Percentiles rank a stretch among this genome's conserved stretches.
Evolutionary conservation across 2,329 filamentous ascomycete genomes (phyloP).

Genomic region (Hirsutella thompsonii): DNA sequence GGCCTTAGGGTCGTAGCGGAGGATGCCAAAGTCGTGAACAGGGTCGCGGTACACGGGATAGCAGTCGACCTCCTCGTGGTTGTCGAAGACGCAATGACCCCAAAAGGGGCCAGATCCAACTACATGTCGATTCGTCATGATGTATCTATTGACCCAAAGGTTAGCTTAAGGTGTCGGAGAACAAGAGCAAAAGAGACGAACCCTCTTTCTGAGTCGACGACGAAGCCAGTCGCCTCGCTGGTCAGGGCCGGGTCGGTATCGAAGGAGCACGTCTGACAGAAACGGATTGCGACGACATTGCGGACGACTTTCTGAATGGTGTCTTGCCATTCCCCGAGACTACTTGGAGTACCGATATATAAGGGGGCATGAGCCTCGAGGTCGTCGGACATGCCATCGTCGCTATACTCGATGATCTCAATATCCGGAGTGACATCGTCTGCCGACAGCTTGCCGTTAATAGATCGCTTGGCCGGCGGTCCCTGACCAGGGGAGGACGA

Average conservation of each 20-base stretch:
- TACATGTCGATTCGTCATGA: conserved; percentile 82
- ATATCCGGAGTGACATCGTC: conserved; percentile 36
- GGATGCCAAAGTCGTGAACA: conserved; percentile 95
- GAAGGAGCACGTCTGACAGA: conserved; percentile 95
- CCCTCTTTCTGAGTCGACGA: conserved; percentile 87
- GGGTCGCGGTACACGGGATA: conserved; percentile 96
- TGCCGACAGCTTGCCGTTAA: conserved; percentile 35
- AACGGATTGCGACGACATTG: conserved; percentile 96
- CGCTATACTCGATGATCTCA: conserved; percentile 21
- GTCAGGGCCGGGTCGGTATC: conserved; percentile 92
- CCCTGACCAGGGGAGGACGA: conserved; percentile 25
- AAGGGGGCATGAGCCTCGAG: conserved; percentile 19
- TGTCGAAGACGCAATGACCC: conserved; percentile 97
- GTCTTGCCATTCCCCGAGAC: conserved; percentile 68
- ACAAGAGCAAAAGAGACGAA: conserved; percentile 26
- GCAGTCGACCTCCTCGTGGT: conserved; percentile 93
- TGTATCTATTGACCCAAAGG: conserved; percentile 39
- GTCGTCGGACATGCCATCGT: conserved; percentile 28
- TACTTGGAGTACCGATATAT: conserved; percentile 24
- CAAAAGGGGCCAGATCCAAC: conserved; percentile 93
- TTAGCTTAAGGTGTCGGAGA: too few species aligned
- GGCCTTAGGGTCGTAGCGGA: conserved; percentile 87
- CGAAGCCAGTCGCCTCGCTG: conserved; percentile 94
- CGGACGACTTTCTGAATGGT: conserved; percentile 90
- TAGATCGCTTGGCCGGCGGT: conserved; percentile 20